These are phyloP conservation scores for Crucihimalaya himalaica DNA, from an alignment of 345 rosid genomes.

Conservation along the genomic window DNA sequence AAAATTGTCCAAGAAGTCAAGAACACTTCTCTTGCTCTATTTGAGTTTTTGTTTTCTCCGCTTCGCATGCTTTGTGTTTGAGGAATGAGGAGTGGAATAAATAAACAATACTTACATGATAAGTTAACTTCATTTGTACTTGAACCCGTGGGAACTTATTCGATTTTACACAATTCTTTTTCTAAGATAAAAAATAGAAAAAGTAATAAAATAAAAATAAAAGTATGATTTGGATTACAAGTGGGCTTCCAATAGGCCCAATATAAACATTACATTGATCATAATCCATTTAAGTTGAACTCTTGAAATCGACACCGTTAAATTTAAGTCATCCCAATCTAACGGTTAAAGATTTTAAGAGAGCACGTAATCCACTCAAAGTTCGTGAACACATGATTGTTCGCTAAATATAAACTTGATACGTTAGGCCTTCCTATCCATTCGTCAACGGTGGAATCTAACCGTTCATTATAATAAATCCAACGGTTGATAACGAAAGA, in stretches of 20 bases:
- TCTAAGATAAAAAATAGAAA: not conserved
- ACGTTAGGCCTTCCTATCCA: slow-evolving; percentile 36
- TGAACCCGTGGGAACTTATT: not conserved
- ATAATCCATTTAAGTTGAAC: not conserved
- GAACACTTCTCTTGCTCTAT: no score
- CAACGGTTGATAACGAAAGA: slow-evolving; percentile 15
- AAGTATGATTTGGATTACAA: not conserved
- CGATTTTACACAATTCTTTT: not conserved
- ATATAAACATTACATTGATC: not conserved
- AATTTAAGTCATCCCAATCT: slow-evolving; percentile 4
- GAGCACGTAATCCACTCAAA: not conserved
- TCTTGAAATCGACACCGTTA: not conserved
- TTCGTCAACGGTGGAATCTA: slow-evolving; percentile 16
- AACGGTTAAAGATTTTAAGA: not conserved
- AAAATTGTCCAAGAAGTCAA: no score
- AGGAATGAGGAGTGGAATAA: no score
- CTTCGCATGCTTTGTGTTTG: no score
- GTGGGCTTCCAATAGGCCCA: slow-evolving; percentile 14
- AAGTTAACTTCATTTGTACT: no score
- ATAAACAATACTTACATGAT: no score
- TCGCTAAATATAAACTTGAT: not conserved
- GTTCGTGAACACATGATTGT: not conserved
- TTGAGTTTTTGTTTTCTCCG: no score
- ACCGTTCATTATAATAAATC: not conserved
- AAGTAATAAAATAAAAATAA: not conserved